These are phyloP conservation scores for Tilletiaria anomala DNA, from an alignment of 1,284 basidiomycete genomes.

Conservation along the genomic window DNA sequence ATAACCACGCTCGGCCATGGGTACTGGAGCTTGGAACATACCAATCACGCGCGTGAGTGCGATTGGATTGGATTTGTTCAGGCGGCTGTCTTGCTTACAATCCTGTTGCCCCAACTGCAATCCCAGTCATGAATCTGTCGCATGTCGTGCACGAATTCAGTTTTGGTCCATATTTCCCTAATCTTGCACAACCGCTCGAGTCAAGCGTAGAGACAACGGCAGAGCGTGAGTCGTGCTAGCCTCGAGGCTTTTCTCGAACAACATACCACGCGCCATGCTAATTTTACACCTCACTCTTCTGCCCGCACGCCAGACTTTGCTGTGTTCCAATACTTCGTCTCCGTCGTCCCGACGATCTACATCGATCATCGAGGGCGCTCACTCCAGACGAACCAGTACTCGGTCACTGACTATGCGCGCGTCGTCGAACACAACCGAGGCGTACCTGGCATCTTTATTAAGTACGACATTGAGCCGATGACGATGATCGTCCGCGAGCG, in stretches of 20 bases:
- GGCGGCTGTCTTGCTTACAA: too few species aligned
- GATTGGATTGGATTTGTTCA: too few species aligned
- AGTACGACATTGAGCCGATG: constrained; percentile 82
- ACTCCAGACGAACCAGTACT: constrained; percentile 76
- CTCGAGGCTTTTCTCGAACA: too few species aligned
- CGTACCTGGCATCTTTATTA: constrained; percentile 49
- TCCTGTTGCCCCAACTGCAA: neutral
- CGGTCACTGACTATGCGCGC: constrained; percentile 80
- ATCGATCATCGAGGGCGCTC: constrained; percentile 52
- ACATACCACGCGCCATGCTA: neutral
- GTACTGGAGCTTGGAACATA: constrained; percentile 71
- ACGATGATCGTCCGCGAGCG: constrained; percentile 69
- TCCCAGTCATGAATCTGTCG: constrained; percentile 79
- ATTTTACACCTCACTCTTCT: neutral
- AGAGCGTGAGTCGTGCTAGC: constrained; percentile 49
- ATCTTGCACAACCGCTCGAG: constrained; percentile 86
- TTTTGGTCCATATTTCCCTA: constrained; percentile 89
- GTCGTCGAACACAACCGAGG: constrained; percentile 60
- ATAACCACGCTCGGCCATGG: constrained; percentile 82
- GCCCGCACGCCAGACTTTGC: constrained; percentile 12
- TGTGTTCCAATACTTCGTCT: constrained; percentile 78
- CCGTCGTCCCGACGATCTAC: constrained; percentile 87
- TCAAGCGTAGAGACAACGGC: constrained; percentile 56
- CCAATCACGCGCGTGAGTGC: constrained; percentile 60
- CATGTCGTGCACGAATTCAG: constrained; percentile 94